Evolutionary conservation across 164 flowering plant genomes (phyloP).

Genomic region (Taxillus chinensis): DNA sequence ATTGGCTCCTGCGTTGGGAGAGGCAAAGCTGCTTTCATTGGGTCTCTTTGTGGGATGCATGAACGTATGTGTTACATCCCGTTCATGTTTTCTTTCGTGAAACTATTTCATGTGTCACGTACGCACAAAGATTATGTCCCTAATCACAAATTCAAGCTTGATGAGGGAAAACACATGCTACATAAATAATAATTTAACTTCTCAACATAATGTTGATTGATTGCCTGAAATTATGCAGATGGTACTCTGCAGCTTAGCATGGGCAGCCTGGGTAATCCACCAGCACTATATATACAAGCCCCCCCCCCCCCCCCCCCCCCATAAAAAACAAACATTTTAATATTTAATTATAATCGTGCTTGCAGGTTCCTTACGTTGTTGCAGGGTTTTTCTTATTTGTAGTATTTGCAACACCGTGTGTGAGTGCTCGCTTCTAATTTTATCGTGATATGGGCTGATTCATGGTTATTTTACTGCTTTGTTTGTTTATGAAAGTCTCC

Average conservation of each 20-base stretch:
- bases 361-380: conserved; percentile 2
- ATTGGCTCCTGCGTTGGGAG: not conserved
- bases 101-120: not conserved
- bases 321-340: not conserved
- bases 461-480: not conserved
- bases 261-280: not conserved
- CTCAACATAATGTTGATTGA: not conserved
- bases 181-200: too few species aligned
- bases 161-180: too few species aligned
- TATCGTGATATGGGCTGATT: too few species aligned
- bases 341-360: not conserved
- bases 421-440: not conserved
- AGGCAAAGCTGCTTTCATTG: conserved; percentile 3
- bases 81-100: not conserved
- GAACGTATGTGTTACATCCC: not conserved
- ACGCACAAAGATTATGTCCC: too few species aligned
- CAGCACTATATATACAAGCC: not conserved
- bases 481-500: not conserved
- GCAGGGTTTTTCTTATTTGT: not conserved
- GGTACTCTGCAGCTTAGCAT: not conserved
- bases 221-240: not conserved
- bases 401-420: not conserved
- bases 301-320: too few species aligned
- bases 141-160: too few species aligned
- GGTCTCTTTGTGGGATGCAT: not conserved